A percentile compares a stretch with the other conserved stretches of the same genome.
phyloP scores from a whole-genome alignment of 163 green algal species.

The Trebouxia gelatinosa region DNA sequence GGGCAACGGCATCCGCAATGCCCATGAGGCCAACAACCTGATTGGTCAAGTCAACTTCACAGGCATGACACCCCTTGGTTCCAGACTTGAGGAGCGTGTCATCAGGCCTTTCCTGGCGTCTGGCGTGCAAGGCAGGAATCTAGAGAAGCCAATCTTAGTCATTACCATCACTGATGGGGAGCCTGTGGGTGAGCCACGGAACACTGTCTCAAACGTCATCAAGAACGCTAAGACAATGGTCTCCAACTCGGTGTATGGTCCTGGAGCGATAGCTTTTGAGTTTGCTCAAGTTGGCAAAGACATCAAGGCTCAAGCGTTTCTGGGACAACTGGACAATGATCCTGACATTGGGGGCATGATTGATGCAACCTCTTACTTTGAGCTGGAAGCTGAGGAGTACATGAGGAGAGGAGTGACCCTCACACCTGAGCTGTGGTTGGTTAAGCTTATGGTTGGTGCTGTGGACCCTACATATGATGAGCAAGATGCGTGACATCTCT shows the following conservation, averaged over 20 bases:
- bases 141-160: conserved; percentile 46
- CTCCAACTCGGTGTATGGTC: conserved; percentile 32
- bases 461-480: conserved; percentile 36
- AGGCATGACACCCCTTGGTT: conserved; percentile 40
- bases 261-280: conserved; percentile 47
- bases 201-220: conserved; percentile 36
- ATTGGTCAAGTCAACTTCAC: conserved; percentile 40
- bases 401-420: conserved; percentile 39
- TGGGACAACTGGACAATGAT: conserved; percentile 42
- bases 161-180: conserved; percentile 49
- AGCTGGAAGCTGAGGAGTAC: conserved; percentile 46
- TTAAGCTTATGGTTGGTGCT: conserved; percentile 53
- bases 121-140: not conserved
- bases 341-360: conserved; percentile 35
- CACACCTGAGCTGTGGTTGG: conserved; percentile 45
- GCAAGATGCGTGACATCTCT: too few species aligned
- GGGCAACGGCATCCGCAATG: conserved; percentile 42
- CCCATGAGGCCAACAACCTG: conserved; percentile 22
- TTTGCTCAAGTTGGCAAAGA: conserved; percentile 57
- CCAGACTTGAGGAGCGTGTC: conserved; percentile 23
- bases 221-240: conserved; percentile 23
- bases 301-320: conserved; percentile 45
- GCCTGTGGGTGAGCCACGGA: conserved; percentile 40
- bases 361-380: conserved; percentile 43
- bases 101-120: conserved; percentile 37